Conservation (phyloP, 2,329 filamentous ascomycete genomes). For the Metarhizium anisopliae region DNA sequence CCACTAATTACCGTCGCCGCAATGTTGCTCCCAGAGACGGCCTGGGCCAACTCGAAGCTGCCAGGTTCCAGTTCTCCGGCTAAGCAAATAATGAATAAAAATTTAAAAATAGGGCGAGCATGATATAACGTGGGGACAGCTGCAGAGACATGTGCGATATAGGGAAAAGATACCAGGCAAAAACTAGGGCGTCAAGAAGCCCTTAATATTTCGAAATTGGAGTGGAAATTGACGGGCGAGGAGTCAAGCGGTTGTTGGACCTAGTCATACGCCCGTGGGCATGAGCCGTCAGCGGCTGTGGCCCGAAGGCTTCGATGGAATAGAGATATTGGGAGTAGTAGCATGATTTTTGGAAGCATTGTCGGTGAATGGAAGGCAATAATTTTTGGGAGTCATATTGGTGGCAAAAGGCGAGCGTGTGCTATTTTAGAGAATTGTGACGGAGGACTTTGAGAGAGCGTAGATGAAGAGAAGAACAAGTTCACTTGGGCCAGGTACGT, state of each 20-base stretch:
- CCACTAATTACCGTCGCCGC: conserved; percentile 82
- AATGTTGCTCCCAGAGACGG: conserved; percentile 95
- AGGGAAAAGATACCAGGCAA: background rate
- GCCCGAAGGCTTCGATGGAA: background rate
- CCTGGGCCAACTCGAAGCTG: conserved; percentile 76
- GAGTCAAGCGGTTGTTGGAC: background rate
- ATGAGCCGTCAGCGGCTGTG: background rate
- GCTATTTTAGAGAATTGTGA: conserved; percentile 1
- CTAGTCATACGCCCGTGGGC: background rate
- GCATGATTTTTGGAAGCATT: background rate
- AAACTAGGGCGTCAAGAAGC: background rate
- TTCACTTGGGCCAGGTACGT: too few relatives aligned
- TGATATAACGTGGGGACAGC: background rate
- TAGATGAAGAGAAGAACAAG: background rate
- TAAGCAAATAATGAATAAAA: conserved; percentile 12
- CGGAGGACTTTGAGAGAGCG: background rate
- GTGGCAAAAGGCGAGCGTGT: conserved; percentile 5
- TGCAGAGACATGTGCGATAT: background rate
- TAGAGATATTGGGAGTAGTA: background rate
- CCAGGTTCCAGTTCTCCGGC: conserved; percentile 70
- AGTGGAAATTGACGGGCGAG: background rate
- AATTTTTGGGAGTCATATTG: background rate
- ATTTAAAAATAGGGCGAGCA: conserved; percentile 1
- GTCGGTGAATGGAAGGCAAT: background rate
- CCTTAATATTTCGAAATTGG: background rate